phyloP scores from a whole-genome alignment of 176 grass and related monocot genomes.

The Aegilops tauschii region DNA sequence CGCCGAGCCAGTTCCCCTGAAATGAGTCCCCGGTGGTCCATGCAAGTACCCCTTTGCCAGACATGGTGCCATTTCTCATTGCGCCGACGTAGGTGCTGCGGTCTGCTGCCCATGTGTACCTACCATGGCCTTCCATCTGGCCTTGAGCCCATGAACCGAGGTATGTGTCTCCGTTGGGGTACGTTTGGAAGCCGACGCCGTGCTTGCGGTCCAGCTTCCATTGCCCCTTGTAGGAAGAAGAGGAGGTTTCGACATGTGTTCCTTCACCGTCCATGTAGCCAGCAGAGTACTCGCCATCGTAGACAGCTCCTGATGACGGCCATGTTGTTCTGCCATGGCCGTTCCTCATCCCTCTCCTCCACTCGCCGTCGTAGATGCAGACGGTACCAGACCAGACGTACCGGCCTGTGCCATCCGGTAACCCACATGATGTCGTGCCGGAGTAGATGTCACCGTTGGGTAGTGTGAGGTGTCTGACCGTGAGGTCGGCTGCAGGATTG shows the following conservation, averaged over 20 bases:
- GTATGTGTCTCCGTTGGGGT: slow-evolving; percentile 68
- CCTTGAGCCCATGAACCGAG: slow-evolving; percentile 88
- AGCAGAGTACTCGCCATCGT: slow-evolving; percentile 75
- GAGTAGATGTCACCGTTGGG: slow-evolving; percentile 68
- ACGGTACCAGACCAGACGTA: slow-evolving; percentile 64
- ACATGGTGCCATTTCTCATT: slow-evolving; percentile 80
- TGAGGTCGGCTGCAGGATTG: slow-evolving; percentile 28
- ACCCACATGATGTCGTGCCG: slow-evolving; percentile 46
- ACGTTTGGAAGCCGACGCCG: slow-evolving; percentile 65
- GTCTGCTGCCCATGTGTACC: slow-evolving; percentile 70
- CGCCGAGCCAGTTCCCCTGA: slow-evolving; percentile 85
- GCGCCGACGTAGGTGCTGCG: slow-evolving; percentile 66
- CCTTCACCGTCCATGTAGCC: slow-evolving; percentile 82
- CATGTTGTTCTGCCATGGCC: slow-evolving; percentile 61
- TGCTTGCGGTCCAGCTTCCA: slow-evolving; percentile 89
- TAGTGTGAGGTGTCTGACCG: slow-evolving; percentile 42
- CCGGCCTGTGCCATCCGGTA: slow-evolving; percentile 67
- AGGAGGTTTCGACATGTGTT: slow-evolving; percentile 37
- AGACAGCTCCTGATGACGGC: slow-evolving; percentile 44
- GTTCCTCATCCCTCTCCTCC: slow-evolving; percentile 83
- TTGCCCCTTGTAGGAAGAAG: slow-evolving; percentile 54
- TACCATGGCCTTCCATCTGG: slow-evolving; percentile 75
- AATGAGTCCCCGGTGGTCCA: slow-evolving; percentile 86
- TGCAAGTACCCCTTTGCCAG: slow-evolving; percentile 71
- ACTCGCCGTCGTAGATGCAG: slow-evolving; percentile 75